Base-by-base conservation (phyloP, 306 rosid species). In the Citrullus colocynthis region DNA sequence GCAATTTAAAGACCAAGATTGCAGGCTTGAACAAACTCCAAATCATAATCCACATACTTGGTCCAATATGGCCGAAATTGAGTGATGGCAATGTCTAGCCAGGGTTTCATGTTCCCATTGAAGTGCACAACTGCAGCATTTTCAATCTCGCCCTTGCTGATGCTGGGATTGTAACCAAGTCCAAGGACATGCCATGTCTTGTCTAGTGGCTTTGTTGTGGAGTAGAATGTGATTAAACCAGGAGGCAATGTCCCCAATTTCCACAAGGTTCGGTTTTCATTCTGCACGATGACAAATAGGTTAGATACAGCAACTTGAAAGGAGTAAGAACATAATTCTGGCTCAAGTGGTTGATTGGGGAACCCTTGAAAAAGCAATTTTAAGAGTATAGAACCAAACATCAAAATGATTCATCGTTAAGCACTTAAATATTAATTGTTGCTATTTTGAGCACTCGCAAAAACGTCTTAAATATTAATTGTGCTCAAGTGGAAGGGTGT, bases 1-100 rank as follows among this genome's bases (percentile, higher is more conserved):
- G 30, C 17, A 42, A 75, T 76, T 81, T 77, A 89, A 65, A 86
- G 78, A 28, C 97, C 98, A 70, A 93, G 91, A 85, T 91, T 93
- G 87, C 98, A 93, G 79, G 90, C 90, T 76, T 90, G 97, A 76
- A 93, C 89, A 60, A 93, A 89, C 44, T 93, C 98, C 79, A 89
- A 74, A 30, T 86, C 91, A 58, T 87, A 88, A 80, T 88, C 96
- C 17, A 93, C 98, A 62, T 87, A 92, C 82, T 91, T 93, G 12
- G 91, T 82, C 98, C 98, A 93, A 77, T 72, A 72, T 30, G 76
- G 76, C 59, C 59, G 59, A 72, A 72, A 72, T 72, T 72, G 76
- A 13, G 59, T 72, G 39, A 72, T 48, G 21, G 76, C 76, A 72
- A 72, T 72, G 76, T 72, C 76, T 30, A 72, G 57, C 76, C 76